A percentile compares a stretch with the other conserved stretches of the same genome.
These are phyloP conservation scores for Diaporthe humulicola DNA, from an alignment of 2,329 filamentous ascomycete species.

Conservation along the genomic window DNA sequence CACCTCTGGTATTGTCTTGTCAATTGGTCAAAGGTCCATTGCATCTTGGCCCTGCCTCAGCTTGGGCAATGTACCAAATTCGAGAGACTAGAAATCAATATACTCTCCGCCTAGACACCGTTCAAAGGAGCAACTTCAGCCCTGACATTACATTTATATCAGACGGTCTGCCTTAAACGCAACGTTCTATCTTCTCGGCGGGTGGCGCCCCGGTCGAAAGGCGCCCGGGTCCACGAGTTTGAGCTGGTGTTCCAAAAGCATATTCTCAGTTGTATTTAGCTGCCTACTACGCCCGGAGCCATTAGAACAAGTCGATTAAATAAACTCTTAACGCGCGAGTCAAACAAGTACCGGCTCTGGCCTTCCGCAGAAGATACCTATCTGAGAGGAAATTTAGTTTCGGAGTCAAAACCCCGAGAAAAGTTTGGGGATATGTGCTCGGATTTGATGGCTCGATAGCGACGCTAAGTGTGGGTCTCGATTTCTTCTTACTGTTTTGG, in stretches of 20 bases:
- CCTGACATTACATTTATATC: not conserved
- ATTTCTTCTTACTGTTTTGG: not conserved
- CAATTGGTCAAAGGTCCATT: not conserved
- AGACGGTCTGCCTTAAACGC: not conserved
- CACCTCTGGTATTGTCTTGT: no score
- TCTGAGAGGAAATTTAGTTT: not conserved
- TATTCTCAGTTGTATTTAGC: not conserved
- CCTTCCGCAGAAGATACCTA: not conserved
- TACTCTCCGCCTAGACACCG: not conserved
- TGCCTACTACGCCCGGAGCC: not conserved
- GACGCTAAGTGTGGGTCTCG: not conserved
- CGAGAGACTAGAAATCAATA: no score
- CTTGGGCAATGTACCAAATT: not conserved
- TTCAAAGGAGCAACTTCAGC: not conserved
- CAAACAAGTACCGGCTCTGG: not conserved
- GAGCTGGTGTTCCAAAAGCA: not conserved
- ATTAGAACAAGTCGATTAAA: not conserved
- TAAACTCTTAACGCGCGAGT: not conserved
- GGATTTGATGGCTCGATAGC: constrained; percentile 1
- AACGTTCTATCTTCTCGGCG: no score
- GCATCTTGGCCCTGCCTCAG: not conserved
- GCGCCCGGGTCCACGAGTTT: not conserved
- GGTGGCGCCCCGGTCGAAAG: not conserved
- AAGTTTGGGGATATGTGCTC: constrained; percentile 4
- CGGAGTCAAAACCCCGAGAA: not conserved